Evolutionary conservation across 495 filamentous ascomycete species (phyloP), one percentile per base, ranked within the genome.

Genomic region (Penicillium antarcticum): DNA sequence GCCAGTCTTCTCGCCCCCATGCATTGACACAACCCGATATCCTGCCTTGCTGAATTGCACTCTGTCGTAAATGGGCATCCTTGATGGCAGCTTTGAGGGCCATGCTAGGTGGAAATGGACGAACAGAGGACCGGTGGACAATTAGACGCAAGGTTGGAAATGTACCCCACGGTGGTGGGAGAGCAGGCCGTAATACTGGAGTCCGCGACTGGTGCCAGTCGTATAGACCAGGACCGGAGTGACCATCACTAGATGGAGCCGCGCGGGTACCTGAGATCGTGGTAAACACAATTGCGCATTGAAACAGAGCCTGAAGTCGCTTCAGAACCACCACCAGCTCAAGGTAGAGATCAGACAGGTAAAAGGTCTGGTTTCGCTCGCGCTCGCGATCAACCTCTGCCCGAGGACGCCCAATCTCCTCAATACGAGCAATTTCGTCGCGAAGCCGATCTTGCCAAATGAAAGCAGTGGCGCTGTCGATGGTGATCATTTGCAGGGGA

Each of bases 401-500:
- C 12, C 41, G 48, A 21, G 67, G 37, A 8, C 57, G 61, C 31
- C 69, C 68, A 29, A 73, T 72, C 16, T 74, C 68, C 41, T 71
- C 70, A 0, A 65, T 62, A 34, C 73, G 63, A 18, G 71, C 61
- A 21, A 72, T 60, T 46, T 80, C 75, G 31, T 79, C 79, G 9
- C 70, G 68, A 11, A 80, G 57, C 33, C 77, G 74, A 31, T 80
- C 77, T 57, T 79, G 74, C 77, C 80, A 84, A 56, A 78, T 68
- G 58, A 86, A 87, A 5, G 82, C 75, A 29, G 70, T 78, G 12
- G 72, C 72, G 50, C 75, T 75, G 56, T 81, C 80, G 5, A 87
- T 56, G 17, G 80, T 55, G 9, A 87, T 60, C 40, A 76, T 65
- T 29, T 74, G 71, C 12, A 87, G 62, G 0, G 67, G 55, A 5